Base-by-base conservation (phyloP, 352 stramenopile species). In the Phytophthora rubi region DNA sequence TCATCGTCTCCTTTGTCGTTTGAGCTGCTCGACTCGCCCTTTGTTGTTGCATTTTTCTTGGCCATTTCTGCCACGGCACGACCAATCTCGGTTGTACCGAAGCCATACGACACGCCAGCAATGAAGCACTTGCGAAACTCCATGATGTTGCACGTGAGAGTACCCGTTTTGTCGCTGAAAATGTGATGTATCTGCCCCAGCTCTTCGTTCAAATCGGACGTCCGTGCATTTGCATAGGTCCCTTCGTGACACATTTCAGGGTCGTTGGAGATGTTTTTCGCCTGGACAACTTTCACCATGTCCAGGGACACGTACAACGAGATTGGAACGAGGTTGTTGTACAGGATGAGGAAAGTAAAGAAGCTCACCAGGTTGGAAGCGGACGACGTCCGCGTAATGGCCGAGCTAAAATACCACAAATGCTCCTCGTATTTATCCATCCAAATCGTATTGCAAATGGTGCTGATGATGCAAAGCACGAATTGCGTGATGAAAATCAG, bases 151-250 rank as follows among this genome's bases (percentile, higher is more conserved):
- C 95, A 90, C n/a, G 98, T 99, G 35, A 99, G 83, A 33, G 98
- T 99, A 8, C 98, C 98, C 8, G 98, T 99, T 77, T 99, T 99
- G 79, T 99, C 97, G 28, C 88, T 98, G 83, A 99, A 99, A 13
- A 99, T 96, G 68, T 99, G 98, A 66, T 98, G 84, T 28, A 99
- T 89, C 76, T 98, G 91, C 2, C 97, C 98, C 2, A 98, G 73
- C 56, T 98, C 92, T 73, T 97, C 94, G 53, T 97, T 97, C 53
- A 98, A 72, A 57, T 97, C 90, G 0, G 91, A 97, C 6, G 89
- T 97, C 10, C 94, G 80, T 12, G 87, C 93, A 33, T 94, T 86
- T 32, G 92, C 88, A 32, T 75, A 87, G 18, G 85, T 97, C 53
- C 92, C 91, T 35, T 92, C 82, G 70, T 98, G 81, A 57, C 77